These are phyloP conservation scores for Mycosphaerella sp. DNA, from an alignment of 2,329 filamentous ascomycete species.

Conservation along the genomic window DNA sequence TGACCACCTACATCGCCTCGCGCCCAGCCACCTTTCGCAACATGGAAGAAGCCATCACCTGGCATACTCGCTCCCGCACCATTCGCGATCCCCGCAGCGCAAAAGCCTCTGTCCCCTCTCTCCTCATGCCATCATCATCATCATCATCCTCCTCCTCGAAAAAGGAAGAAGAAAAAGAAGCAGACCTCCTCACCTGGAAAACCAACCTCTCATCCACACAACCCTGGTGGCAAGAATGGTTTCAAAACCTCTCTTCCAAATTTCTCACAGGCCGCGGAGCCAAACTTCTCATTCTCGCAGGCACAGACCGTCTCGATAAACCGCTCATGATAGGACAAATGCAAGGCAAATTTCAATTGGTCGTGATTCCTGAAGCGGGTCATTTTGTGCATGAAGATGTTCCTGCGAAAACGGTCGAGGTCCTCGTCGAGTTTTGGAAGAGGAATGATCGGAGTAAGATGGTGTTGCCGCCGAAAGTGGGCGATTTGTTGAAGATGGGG, in stretches of 20 bases:
- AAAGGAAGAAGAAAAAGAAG: background rate
- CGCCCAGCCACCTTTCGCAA: constrained; percentile 73
- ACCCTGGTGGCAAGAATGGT: constrained; percentile 93
- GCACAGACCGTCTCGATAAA: constrained; percentile 83
- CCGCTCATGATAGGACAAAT: constrained; percentile 94
- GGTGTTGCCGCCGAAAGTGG: constrained; percentile 85
- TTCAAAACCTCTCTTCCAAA: constrained; percentile 76
- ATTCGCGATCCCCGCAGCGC: constrained; percentile 80
- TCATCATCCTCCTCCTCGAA: too few relatives aligned
- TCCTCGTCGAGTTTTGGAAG: constrained; percentile 83
- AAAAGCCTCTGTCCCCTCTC: constrained; percentile 74
- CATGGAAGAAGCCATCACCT: constrained; percentile 75
- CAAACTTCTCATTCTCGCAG: constrained; percentile 77
- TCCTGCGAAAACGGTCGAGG: constrained; percentile 78
- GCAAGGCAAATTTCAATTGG: constrained; percentile 95
- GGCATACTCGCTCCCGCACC: constrained; percentile 86
- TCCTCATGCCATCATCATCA: constrained; percentile 46
- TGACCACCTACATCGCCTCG: constrained; percentile 84
- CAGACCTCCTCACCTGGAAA: constrained; percentile 63
- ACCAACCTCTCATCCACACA: constrained; percentile 79
- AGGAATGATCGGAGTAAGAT: constrained; percentile 80
- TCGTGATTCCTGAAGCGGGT: constrained; percentile 89
- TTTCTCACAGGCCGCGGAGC: constrained; percentile 76
- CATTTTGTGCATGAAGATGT: constrained; percentile 97
- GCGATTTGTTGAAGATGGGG: constrained; percentile 44